These are phyloP conservation scores for Ampelocalamus luodianensis DNA, from an alignment of 176 grass and related monocot species.

Conservation along the genomic window DNA sequence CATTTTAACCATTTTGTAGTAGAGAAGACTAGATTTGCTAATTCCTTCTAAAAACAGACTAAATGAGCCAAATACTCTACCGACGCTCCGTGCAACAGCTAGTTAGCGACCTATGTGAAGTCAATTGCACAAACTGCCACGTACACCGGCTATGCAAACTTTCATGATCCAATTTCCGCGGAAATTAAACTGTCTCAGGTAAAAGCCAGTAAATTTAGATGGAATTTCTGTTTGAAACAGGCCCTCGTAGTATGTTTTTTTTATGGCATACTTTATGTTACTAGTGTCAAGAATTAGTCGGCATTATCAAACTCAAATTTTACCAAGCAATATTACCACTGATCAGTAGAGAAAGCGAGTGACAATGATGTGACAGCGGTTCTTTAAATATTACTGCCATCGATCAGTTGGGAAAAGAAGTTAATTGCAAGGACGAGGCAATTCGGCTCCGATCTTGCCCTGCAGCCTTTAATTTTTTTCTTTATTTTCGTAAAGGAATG, in stretches of 20 bases:
- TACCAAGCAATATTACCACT: neutral
- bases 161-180: neutral
- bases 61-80: no score
- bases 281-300: neutral
- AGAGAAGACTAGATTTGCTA: no score
- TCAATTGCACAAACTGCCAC: neutral
- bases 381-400: neutral
- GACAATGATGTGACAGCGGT: neutral
- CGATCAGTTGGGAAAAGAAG: neutral
- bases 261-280: neutral
- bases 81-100: slow-evolving; percentile 21
- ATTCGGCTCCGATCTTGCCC: neutral
- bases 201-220: no score
- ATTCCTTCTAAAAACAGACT: no score
- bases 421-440: neutral
- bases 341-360: neutral
- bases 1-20: no score
- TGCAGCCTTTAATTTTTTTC: neutral
- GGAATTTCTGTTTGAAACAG: no score
- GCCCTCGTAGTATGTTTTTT: no score
- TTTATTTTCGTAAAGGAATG: neutral
- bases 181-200: neutral
- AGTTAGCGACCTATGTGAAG: neutral
- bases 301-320: neutral
- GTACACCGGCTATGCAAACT: neutral